These are phyloP conservation scores for Lentinula lateritia DNA, from an alignment of 768 basidiomycete genomes.

Conservation along the genomic window DNA sequence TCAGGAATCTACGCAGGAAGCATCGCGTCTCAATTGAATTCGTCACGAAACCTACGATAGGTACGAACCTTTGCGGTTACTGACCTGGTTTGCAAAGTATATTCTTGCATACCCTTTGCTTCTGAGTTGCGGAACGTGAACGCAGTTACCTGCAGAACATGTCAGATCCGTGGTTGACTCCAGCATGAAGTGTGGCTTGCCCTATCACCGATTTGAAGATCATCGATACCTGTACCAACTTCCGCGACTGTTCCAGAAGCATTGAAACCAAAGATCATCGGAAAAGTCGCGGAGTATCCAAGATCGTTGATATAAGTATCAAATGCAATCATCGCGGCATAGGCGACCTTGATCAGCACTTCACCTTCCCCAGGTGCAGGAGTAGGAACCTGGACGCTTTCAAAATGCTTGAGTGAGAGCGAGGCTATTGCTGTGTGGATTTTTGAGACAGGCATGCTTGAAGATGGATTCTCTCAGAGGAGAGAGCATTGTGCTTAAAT, in stretches of 20 bases:
- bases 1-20: constrained; percentile 32
- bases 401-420: constrained; percentile 26
- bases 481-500: no score
- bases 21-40: no score
- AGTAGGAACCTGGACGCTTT: constrained; percentile 30
- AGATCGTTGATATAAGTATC: constrained; percentile 34
- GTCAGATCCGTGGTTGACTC: neutral
- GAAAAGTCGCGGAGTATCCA: constrained; percentile 27
- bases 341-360: constrained; percentile 35
- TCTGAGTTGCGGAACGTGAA: constrained; percentile 20
- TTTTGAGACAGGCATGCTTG: constrained; percentile 1
- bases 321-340: constrained; percentile 32
- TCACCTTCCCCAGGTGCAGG: constrained; percentile 26
- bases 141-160: constrained; percentile 17
- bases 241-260: constrained; percentile 31
- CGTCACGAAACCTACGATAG: neutral
- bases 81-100: constrained; percentile 21
- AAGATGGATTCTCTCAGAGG: neutral
- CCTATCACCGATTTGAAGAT: constrained; percentile 32
- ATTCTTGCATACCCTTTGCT: constrained; percentile 33
- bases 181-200: constrained; percentile 21
- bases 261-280: constrained; percentile 31
- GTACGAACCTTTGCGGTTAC: constrained; percentile 30
- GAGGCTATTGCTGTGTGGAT: constrained; percentile 39
- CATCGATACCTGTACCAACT: constrained; percentile 27